Percentiles rank a stretch among this genome's conserved stretches.
These are phyloP conservation scores for Myxozyma neotropica DNA, from an alignment of 805 yeast species.

Conservation along the genomic window DNA sequence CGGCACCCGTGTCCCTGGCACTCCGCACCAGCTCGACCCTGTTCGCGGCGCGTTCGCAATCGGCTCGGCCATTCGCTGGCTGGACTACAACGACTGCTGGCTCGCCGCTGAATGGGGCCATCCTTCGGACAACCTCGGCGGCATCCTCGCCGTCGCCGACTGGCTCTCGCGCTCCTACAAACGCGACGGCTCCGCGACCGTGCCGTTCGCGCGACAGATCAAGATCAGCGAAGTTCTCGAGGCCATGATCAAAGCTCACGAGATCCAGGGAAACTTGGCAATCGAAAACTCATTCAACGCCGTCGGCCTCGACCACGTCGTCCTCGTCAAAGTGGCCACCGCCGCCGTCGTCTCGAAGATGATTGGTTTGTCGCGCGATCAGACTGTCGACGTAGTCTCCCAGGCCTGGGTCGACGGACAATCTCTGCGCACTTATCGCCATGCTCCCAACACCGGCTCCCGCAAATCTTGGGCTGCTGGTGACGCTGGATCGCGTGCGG, in stretches of 20 bases:
- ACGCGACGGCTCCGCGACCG: constrained; percentile 44
- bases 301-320: constrained; percentile 63
- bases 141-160: constrained; percentile 61
- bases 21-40: constrained; percentile 55
- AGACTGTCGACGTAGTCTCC: constrained; percentile 58
- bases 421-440: constrained; percentile 61
- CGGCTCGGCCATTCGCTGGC: constrained; percentile 61
- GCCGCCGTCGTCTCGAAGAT: constrained; percentile 61
- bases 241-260: constrained; percentile 65
- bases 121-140: constrained; percentile 64
- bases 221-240: constrained; percentile 55
- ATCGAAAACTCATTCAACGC: constrained; percentile 61
- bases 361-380: constrained; percentile 54
- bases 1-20: constrained; percentile 60
- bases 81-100: constrained; percentile 67
- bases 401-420: constrained; percentile 67
- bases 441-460: constrained; percentile 65
- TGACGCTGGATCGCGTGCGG: constrained; percentile 62
- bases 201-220: constrained; percentile 47
- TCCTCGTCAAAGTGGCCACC: constrained; percentile 61
- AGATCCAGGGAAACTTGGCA: constrained; percentile 62
- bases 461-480: constrained; percentile 73
- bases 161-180: constrained; percentile 52
- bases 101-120: constrained; percentile 73
- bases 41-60: constrained; percentile 60